These are phyloP conservation scores for Ambrosiella cleistominuta DNA, from an alignment of 2,329 filamentous ascomycete genomes.

Conservation along the genomic window DNA sequence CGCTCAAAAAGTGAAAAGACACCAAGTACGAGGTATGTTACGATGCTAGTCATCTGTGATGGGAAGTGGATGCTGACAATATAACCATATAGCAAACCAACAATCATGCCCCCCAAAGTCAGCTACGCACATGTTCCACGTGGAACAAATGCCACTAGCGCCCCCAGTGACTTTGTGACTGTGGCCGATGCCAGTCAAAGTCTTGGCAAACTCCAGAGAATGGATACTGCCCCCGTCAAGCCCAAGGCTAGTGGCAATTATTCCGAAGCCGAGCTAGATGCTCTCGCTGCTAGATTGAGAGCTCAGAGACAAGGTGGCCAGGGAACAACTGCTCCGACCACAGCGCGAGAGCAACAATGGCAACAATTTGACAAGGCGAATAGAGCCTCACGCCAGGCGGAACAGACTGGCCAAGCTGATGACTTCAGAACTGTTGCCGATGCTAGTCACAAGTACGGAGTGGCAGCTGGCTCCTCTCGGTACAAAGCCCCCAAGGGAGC, in stretches of 20 bases:
- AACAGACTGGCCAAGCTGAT: not conserved
- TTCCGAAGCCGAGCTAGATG: not conserved
- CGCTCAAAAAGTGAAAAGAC: too few species aligned
- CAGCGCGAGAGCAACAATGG: not conserved
- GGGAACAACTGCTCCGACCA: not conserved
- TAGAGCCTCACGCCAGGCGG: not conserved
- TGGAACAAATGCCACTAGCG: not conserved
- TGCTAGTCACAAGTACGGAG: slow-evolving; percentile 8
- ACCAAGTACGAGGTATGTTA: too few species aligned
- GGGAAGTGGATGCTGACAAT: too few species aligned
- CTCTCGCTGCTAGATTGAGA: not conserved
- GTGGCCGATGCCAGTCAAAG: slow-evolving; percentile 8
- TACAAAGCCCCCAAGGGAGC: not conserved
- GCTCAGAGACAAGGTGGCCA: not conserved
- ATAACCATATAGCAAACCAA: not conserved
- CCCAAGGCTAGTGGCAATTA: not conserved
- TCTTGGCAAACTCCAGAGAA: not conserved
- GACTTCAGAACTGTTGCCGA: slow-evolving; percentile 4
- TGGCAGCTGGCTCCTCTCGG: not conserved
- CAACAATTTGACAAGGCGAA: not conserved
- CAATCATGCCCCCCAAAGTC: not conserved
- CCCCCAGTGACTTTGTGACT: slow-evolving; percentile 3
- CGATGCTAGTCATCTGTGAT: too few species aligned
- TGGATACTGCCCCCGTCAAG: not conserved
- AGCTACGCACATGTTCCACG: not conserved